A percentile compares a stretch with the other conserved stretches of the same genome.
phyloP scores from a whole-genome alignment of 1,139 yeast species.

The Pichia sp. region DNA sequence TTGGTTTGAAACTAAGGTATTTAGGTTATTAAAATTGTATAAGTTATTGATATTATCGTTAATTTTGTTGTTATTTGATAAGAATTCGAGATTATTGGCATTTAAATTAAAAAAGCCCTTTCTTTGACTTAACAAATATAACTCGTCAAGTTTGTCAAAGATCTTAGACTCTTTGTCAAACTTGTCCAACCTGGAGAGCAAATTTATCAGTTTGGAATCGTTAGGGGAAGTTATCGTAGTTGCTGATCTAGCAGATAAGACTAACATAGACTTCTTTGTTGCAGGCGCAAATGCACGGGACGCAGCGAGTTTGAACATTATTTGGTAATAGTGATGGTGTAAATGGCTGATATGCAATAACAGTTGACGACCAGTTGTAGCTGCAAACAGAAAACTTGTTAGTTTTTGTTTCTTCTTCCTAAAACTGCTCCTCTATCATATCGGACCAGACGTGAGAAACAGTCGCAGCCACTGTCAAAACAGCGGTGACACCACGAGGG shows the following conservation, averaged over 20 bases:
- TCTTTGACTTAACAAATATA: conserved; percentile 26
- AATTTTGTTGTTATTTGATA: conserved; percentile 24
- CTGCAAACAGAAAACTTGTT: too few species aligned
- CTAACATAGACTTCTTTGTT: background rate
- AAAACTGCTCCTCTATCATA: too few species aligned
- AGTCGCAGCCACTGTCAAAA: too few species aligned
- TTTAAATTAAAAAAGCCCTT: conserved; percentile 28
- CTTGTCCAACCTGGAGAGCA: conserved; percentile 25
- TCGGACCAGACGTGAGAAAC: too few species aligned
- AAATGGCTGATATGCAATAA: too few species aligned
- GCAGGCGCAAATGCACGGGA: background rate
- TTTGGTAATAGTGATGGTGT: too few species aligned
- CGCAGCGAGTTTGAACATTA: too few species aligned
- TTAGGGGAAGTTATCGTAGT: conserved; percentile 25
- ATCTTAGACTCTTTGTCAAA: conserved; percentile 25
- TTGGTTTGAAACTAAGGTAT: conserved; percentile 21
- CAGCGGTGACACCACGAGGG: too few species aligned
- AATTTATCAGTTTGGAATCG: conserved; percentile 23
- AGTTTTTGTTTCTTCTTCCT: too few species aligned
- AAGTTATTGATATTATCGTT: conserved; percentile 23
- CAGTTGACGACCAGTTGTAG: too few species aligned
- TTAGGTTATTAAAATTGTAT: conserved; percentile 25
- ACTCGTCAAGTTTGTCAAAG: conserved; percentile 26
- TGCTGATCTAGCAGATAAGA: conserved; percentile 20
- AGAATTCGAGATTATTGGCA: conserved; percentile 26